Evolutionary conservation across 768 basidiomycete genomes (phyloP).

Genomic region (Butyriboletus loyo): DNA sequence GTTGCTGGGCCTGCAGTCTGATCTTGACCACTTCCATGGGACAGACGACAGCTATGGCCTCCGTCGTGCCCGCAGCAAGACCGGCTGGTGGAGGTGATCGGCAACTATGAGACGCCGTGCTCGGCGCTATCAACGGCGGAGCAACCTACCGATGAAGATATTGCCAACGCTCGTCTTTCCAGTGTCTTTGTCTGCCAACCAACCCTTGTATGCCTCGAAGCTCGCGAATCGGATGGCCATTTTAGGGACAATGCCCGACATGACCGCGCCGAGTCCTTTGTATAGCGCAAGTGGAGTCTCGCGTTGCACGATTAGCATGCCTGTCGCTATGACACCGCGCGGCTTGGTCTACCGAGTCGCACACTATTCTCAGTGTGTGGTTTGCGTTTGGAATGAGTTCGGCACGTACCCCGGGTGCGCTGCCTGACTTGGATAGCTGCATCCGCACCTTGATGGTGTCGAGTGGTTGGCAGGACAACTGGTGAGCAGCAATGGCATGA

Average conservation of each 20-base stretch:
- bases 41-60: conserved; percentile 91
- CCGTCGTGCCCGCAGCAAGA: conserved; percentile 91
- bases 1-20: conserved; percentile 93
- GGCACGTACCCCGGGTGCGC: conserved; percentile 73
- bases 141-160: conserved; percentile 78
- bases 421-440: conserved; percentile 88
- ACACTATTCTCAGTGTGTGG: not conserved
- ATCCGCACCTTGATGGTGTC: conserved; percentile 99
- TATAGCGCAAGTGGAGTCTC: conserved; percentile 96
- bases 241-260: conserved; percentile 97
- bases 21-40: conserved; percentile 99
- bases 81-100: conserved; percentile 60
- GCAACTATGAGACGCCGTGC: not conserved
- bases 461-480: conserved; percentile 87
- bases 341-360: conserved; percentile 70
- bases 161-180: conserved; percentile 76
- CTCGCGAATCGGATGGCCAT: conserved; percentile 99
- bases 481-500: conserved; percentile 1
- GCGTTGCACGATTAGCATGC: conserved; percentile 77
- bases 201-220: conserved; percentile 91
- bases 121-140: not conserved
- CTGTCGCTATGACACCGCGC: conserved; percentile 90
- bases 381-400: not conserved
- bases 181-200: conserved; percentile 70
- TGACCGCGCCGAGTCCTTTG: conserved; percentile 96